These are phyloP conservation scores for Vitis rupestris DNA, from an alignment of 164 flowering plant genomes.

Conservation along the genomic window DNA sequence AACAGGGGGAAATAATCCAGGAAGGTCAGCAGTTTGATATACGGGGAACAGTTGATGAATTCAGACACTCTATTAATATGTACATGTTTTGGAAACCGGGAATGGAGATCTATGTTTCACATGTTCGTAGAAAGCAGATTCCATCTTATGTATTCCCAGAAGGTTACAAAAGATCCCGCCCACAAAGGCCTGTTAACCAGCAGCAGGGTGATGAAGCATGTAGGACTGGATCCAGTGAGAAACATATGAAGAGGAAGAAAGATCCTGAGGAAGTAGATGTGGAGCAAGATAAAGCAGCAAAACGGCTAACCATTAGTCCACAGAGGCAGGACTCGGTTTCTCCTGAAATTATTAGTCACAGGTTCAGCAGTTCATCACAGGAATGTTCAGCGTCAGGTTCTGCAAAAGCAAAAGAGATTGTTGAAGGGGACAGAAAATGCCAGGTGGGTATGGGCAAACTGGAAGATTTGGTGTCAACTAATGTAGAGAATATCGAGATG, in stretches of 20 bases:
- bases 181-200: slow-evolving; percentile 39
- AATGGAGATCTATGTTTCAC: slow-evolving; percentile 89
- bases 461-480: neutral
- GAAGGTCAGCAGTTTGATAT: slow-evolving; percentile 98
- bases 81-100: slow-evolving; percentile 89
- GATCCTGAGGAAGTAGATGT: slow-evolving; percentile 16
- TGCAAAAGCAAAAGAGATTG: neutral
- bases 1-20: slow-evolving; percentile 69
- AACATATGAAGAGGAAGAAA: slow-evolving; percentile 29
- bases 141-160: slow-evolving; percentile 84
- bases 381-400: neutral
- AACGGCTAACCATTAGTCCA: slow-evolving; percentile 27
- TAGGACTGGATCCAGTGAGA: slow-evolving; percentile 30
- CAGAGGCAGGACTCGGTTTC: slow-evolving; percentile 19
- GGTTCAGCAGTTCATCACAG: neutral
- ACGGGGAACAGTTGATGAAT: slow-evolving; percentile 87
- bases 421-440: neutral
- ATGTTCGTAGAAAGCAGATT: slow-evolving; percentile 82
- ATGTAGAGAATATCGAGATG: neutral
- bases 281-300: slow-evolving; percentile 12
- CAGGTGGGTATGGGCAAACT: neutral
- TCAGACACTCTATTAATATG: slow-evolving; percentile 68
- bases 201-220: slow-evolving; percentile 31
- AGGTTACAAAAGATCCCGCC: slow-evolving; percentile 64
- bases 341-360: slow-evolving; percentile 17